Evolutionary conservation across 2,329 filamentous ascomycete genomes (phyloP).

Genomic region (Verticillium tricorpus): DNA sequence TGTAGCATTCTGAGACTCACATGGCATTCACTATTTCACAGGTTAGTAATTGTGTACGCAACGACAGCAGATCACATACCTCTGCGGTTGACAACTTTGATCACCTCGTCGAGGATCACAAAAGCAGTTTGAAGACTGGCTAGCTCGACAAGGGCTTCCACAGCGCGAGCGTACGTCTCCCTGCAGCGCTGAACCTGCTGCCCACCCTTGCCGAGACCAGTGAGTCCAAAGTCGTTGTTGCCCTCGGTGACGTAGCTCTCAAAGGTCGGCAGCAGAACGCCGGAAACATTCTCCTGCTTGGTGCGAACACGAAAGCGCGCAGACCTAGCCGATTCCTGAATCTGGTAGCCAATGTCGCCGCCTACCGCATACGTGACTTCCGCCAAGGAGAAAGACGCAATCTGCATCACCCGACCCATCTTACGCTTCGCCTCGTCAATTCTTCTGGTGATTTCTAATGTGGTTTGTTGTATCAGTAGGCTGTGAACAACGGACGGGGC

Average conservation of each 20-base stretch:
- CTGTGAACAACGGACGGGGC: not conserved
- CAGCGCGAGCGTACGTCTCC: conserved; percentile 92
- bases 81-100: conserved; percentile 97
- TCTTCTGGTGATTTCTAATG: conserved; percentile 82
- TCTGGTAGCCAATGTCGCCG: conserved; percentile 92
- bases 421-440: conserved; percentile 99
- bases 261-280: conserved; percentile 89
- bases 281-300: conserved; percentile 97
- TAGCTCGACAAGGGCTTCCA: conserved; percentile 92
- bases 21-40: conserved; percentile 78
- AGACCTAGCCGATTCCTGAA: conserved; percentile 91
- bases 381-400: conserved; percentile 93
- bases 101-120: conserved; percentile 96
- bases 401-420: conserved; percentile 99
- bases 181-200: conserved; percentile 94
- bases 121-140: conserved; percentile 97
- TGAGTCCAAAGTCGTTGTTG: conserved; percentile 93
- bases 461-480: not conserved
- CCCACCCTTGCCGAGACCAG: conserved; percentile 91
- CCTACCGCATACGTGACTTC: conserved; percentile 97
- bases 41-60: not conserved
- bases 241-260: conserved; percentile 87
- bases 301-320: conserved; percentile 90
- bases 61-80: conserved; percentile 41
- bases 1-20: not conserved